A percentile compares a stretch with the other conserved stretches of the same genome.
Evolutionary conservation across 345 rosid genomes (phyloP).

Genomic region (Gossypium herbaceum): DNA sequence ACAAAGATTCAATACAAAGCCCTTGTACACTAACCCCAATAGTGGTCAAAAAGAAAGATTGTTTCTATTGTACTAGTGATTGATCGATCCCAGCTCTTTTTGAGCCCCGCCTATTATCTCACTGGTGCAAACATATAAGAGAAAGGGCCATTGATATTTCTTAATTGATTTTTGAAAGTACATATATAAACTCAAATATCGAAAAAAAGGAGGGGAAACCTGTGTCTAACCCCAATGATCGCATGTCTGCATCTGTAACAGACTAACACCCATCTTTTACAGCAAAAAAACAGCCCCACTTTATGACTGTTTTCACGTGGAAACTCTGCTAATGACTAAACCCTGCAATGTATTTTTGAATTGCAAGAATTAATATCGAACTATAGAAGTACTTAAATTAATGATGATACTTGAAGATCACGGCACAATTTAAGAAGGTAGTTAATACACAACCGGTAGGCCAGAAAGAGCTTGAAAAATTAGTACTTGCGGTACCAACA

Average conservation of each 20-base stretch:
- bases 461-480: not conserved
- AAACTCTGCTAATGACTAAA: slow-evolving; percentile 18
- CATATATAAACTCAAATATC: no score
- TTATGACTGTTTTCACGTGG: slow-evolving; percentile 24
- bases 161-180: no score
- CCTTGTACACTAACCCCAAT: not conserved
- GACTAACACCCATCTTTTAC: not conserved
- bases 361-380: not conserved
- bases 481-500: slow-evolving; percentile 23
- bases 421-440: not conserved
- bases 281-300: not conserved
- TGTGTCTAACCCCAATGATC: not conserved
- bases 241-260: slow-evolving; percentile 9
- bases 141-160: no score
- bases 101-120: no score
- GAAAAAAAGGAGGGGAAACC: not conserved
- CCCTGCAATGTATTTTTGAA: not conserved
- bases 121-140: no score
- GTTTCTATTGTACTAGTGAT: not conserved
- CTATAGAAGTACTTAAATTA: not conserved
- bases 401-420: not conserved
- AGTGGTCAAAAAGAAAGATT: not conserved
- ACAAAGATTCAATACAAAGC: not conserved
- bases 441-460: not conserved
- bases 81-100: no score